Evolutionary conservation across 1,284 basidiomycete genomes (phyloP).

Genomic region (Boletus mariae): DNA sequence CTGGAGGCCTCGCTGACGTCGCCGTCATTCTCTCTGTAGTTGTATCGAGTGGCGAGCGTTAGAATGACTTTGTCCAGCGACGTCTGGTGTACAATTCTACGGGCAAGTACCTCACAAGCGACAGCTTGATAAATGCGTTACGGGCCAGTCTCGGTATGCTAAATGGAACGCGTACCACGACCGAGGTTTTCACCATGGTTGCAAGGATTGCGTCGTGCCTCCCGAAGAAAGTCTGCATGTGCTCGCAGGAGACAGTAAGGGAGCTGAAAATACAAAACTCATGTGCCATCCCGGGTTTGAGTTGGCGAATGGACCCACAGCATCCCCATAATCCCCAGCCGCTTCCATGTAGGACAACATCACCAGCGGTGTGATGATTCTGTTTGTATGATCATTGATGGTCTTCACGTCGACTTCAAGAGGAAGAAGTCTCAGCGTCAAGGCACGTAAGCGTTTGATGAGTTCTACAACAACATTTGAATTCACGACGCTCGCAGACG

Average conservation of each 20-base stretch:
- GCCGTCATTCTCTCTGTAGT: slow-evolving; percentile 71
- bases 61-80: slow-evolving; percentile 60
- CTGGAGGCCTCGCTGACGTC: slow-evolving; percentile 28
- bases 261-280: slow-evolving; percentile 41
- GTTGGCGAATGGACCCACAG: slow-evolving; percentile 46
- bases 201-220: slow-evolving; percentile 69
- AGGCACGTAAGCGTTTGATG: slow-evolving; percentile 72
- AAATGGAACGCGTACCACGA: slow-evolving; percentile 50
- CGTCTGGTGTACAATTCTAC: slow-evolving; percentile 70
- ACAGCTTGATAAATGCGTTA: slow-evolving; percentile 43
- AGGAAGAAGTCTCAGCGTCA: slow-evolving; percentile 78
- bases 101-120: slow-evolving; percentile 87
- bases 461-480: slow-evolving; percentile 50
- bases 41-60: slow-evolving; percentile 78
- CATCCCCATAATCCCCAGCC: slow-evolving; percentile 76
- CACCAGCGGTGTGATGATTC: slow-evolving; percentile 69
- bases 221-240: slow-evolving; percentile 72
- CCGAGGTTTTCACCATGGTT: slow-evolving; percentile 85
- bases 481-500: neutral
- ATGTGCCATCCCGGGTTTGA: neutral
- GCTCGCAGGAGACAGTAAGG: slow-evolving; percentile 82
- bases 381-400: slow-evolving; percentile 64
- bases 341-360: slow-evolving; percentile 61
- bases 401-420: slow-evolving; percentile 66
- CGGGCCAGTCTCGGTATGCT: neutral